Evolutionary conservation across 2,329 filamentous ascomycete species (phyloP).

Genomic region (Beauveria sp.): DNA sequence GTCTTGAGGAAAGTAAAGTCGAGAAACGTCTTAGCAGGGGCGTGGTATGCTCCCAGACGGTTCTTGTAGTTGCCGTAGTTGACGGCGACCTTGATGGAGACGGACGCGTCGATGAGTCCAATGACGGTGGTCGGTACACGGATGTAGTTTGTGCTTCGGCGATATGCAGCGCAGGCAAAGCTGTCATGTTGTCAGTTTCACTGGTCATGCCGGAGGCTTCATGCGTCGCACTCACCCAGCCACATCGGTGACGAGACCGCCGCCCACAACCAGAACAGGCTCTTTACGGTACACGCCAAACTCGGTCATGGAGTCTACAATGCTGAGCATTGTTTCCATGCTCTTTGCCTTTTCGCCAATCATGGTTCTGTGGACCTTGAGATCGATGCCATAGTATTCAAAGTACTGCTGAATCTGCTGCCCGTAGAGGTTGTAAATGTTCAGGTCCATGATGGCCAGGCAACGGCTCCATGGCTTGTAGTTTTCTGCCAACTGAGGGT

Average conservation of each 20-base stretch:
- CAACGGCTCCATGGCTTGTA: conserved; percentile 59
- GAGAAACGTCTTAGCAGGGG: conserved; percentile 63
- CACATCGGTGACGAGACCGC: conserved; percentile 65
- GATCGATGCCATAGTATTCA: conserved; percentile 51
- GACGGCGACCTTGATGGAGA: conserved; percentile 71
- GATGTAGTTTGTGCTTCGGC: conserved; percentile 66
- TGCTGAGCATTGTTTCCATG: conserved; percentile 59
- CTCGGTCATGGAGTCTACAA: conserved; percentile 67
- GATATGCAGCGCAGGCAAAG: conserved; percentile 64
- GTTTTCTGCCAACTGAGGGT: conserved; percentile 54
- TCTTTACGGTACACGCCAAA: conserved; percentile 65
- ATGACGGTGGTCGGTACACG: conserved; percentile 68
- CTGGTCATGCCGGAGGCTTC: conserved; percentile 4
- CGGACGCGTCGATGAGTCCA: conserved; percentile 66
- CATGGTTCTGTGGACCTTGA: conserved; percentile 64
- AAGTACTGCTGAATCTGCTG: conserved; percentile 60
- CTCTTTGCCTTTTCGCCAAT: conserved; percentile 71
- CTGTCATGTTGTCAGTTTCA: conserved; percentile 28
- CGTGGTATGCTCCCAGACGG: conserved; percentile 64
- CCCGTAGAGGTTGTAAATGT: conserved; percentile 63
- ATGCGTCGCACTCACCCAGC: conserved; percentile 51
- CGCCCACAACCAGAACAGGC: conserved; percentile 58
- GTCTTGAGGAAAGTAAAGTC: conserved; percentile 67
- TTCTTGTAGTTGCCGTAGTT: conserved; percentile 75
- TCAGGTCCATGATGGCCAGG: conserved; percentile 62